Base-by-base conservation (phyloP, 768 basidiomycete species). In the Leccinum boreale region DNA sequence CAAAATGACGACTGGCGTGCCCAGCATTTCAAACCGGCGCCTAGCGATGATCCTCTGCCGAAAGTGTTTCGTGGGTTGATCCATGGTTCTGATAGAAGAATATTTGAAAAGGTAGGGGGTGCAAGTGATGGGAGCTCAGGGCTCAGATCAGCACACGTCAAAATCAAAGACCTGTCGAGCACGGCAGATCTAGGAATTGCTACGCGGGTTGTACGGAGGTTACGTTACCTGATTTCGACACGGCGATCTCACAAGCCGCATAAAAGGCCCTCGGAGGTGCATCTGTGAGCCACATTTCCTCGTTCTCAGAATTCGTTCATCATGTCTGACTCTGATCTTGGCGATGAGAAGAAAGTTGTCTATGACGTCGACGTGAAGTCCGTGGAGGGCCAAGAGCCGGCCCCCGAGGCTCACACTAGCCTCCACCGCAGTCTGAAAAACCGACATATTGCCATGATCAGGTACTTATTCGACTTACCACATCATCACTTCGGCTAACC, bases 371-470 rank as follows among this genome's bases (percentile, higher is more conserved):
- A 61, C 11, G 6, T 39, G 47, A 52, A 24, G 36, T 60, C 48
- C 1, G 1, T 62, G 39, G 67, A 69, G 48, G 60, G 26, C 14
- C 62, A 65, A 44, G 19, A 24, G 7, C 3, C 26, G 1, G 0
- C 52, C 4, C 33, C 57, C 3, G 9, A 26, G 12, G 48, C 10
- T 14, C 54, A 62, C 10, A 60, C 55, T 1, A 2, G 26, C 17
- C 69, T 70, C 23, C 56, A 63, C 4, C 73, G 73, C 17, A 60
- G 67, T 52, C 63, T 74, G 3, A 70, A 74, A 61, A 71, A 69
- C 39, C 65, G 73, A 2, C 73, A 74, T 61, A 63, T 74, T 3
- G 70, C 74, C 51, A 74, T 74, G 73, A 75, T 74, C 17, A 70
- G 70, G 72, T 68, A 29, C 19, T 35, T 29, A 4, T 23, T 9